phyloP scores from a whole-genome alignment of 2,329 filamentous ascomycete species.

The Dothideomycetidae sp. region DNA sequence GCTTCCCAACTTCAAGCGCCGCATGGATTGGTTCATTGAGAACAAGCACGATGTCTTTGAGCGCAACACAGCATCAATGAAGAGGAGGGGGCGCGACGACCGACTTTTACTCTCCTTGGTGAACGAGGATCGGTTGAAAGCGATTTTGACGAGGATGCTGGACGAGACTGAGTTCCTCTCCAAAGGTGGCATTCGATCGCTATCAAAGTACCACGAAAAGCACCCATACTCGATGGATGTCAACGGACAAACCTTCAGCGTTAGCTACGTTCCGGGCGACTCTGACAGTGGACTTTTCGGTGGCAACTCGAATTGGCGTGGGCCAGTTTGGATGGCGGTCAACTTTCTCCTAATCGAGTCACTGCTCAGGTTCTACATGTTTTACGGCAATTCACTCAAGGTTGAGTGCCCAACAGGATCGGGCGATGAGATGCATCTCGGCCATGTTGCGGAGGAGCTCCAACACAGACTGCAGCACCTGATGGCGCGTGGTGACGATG shows the following conservation, averaged over 20 bases:
- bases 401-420: conserved; percentile 91
- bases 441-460: conserved; percentile 85
- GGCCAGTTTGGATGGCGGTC: conserved; percentile 85
- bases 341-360: conserved; percentile 92
- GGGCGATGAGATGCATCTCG: conserved; percentile 88
- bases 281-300: conserved; percentile 91
- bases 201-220: conserved; percentile 84
- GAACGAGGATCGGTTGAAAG: conserved; percentile 79
- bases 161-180: conserved; percentile 89
- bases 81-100: conserved; percentile 77
- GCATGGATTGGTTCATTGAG: conserved; percentile 86
- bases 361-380: conserved; percentile 88
- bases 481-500: conserved; percentile 71
- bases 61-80: conserved; percentile 88
- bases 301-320: conserved; percentile 96
- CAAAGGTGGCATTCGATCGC: conserved; percentile 75
- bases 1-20: conserved; percentile 83
- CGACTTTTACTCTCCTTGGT: conserved; percentile 78
- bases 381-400: conserved; percentile 77
- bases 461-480: conserved; percentile 90
- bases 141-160: conserved; percentile 82
- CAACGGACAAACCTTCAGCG: conserved; percentile 76
- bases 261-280: conserved; percentile 86
- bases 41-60: conserved; percentile 77
- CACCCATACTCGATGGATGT: conserved; percentile 91